Evolutionary conservation across 1,139 yeast genomes (phyloP), one percentile per base, ranked within the genome.

Genomic region (Eremothecium sinecaudum): DNA sequence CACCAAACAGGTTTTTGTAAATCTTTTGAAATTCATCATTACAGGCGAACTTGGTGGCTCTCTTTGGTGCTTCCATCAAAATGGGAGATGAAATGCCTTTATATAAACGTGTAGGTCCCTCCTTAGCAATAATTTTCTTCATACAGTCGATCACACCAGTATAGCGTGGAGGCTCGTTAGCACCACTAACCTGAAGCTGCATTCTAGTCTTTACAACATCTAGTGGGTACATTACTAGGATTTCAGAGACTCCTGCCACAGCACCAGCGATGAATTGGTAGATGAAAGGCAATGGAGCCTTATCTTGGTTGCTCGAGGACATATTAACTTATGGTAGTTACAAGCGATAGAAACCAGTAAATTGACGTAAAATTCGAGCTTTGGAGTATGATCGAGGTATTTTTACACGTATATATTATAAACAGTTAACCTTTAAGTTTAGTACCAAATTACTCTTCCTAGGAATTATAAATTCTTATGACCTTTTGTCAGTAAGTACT

Each of bases 31-130:
- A 90, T 61, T 86, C 90, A 58, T 92, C 98, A 58, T 92, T 90
- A 43, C 97, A 96, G 36, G 97, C 97, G 56, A 90, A 90, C 63
- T 90, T 90, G 45, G 95, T 87, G 29, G 98, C 98, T 67, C 87
- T 69, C 70, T 90, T 90, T 43, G 98, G 98, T n/a, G 98, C 98
- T 60, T 90, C 99, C 98, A 90, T 90, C 53, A 90, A 69, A 50
- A 90, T 83, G 30, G 99, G 99, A 12, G 98, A 96, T 19, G 80
- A 66, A 50, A 90, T 90, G 46, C 98, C 98, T 59, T 87, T 78
- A 63, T 90, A 92, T 41, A 90, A 70, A 45, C 93, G 71, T 14
- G 79, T 64, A 33, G 75, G 69, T 27, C 98, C 99, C 62, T 92
- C 99, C 46, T 74, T 79, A 51, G 71, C 73, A 48, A 90, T 71